Evolutionary conservation across 495 filamentous ascomycete species (phyloP).

Genomic region (Penicillium roqueforti): DNA sequence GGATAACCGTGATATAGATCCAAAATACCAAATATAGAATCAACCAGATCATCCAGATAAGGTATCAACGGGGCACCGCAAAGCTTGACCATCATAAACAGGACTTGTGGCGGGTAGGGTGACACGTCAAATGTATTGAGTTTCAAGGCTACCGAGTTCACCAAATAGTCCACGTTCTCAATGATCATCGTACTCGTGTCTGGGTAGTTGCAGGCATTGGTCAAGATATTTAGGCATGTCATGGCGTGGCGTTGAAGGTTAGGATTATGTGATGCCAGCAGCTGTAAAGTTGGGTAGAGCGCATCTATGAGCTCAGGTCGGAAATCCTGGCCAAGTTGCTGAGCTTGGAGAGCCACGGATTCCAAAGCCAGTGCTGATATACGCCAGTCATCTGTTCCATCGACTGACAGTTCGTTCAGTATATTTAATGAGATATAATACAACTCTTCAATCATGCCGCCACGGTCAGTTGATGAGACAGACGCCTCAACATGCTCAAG

Average conservation of each 20-base stretch:
- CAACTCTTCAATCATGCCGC: constrained; percentile 66
- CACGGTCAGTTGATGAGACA: constrained; percentile 38
- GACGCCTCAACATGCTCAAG: constrained; percentile 37
- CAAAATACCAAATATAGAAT: constrained; percentile 82
- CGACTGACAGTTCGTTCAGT: constrained; percentile 50
- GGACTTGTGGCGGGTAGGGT: constrained; percentile 82
- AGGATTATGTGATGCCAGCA: constrained; percentile 68
- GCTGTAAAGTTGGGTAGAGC: constrained; percentile 81
- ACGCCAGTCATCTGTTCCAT: constrained; percentile 60
- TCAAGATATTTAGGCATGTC: constrained; percentile 73
- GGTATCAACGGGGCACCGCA: constrained; percentile 78
- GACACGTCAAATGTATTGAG: constrained; percentile 89
- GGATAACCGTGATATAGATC: constrained; percentile 94
- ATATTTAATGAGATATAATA: constrained; percentile 71
- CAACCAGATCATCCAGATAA: constrained; percentile 86
- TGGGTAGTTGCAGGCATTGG: constrained; percentile 67
- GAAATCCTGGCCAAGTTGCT: constrained; percentile 64
- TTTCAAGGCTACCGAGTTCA: constrained; percentile 85
- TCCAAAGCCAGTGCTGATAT: constrained; percentile 68
- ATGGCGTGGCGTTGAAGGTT: constrained; percentile 78
- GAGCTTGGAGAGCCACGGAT: constrained; percentile 65
- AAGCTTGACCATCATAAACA: constrained; percentile 90
- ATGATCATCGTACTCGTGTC: constrained; percentile 76
- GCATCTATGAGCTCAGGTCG: constrained; percentile 84
- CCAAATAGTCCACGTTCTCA: constrained; percentile 93